A percentile compares a stretch with the other conserved stretches of the same genome.
These are phyloP conservation scores for Entomophthora muscae DNA, from an alignment of 371 early-diverging fungal genomes.

Conservation along the genomic window DNA sequence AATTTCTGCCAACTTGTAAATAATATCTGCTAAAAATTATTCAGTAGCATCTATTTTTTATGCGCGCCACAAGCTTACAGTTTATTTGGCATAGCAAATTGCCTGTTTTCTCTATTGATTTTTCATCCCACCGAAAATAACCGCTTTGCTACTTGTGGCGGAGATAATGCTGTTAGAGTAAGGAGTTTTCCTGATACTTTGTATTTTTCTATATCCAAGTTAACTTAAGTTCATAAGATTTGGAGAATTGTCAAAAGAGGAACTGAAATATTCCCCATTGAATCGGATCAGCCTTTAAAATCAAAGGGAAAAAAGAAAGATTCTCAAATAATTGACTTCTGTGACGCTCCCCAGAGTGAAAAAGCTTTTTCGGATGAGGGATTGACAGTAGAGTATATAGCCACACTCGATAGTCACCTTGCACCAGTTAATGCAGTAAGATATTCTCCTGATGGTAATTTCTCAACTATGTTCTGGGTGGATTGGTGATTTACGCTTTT, in stretches of 20 bases:
- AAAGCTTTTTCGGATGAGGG: constrained; percentile 11
- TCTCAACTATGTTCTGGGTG: background rate
- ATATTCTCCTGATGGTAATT: constrained; percentile 57
- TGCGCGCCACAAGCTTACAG: background rate
- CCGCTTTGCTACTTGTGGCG: constrained; percentile 82
- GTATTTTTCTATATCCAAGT: background rate
- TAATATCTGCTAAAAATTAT: no score
- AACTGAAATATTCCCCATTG: background rate
- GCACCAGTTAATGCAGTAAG: constrained; percentile 86
- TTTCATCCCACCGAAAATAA: constrained; percentile 35
- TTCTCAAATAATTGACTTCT: background rate
- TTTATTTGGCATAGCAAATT: constrained; percentile 72
- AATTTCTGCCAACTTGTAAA: no score
- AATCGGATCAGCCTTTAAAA: constrained; percentile 1
- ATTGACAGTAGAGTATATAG: constrained; percentile 58
- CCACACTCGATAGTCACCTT: constrained; percentile 68
- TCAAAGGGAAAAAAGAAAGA: background rate
- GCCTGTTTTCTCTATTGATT: constrained; percentile 82
- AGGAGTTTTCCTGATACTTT: constrained; percentile 1
- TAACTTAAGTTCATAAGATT: constrained; percentile 24
- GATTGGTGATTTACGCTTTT: no score
- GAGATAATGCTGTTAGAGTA: constrained; percentile 77
- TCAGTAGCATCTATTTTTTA: no score
- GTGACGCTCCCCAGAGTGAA: constrained; percentile 8
- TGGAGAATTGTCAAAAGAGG: constrained; percentile 29